These are phyloP conservation scores for Lanmaoa rubissima DNA, from an alignment of 768 basidiomycete species.

Conservation along the genomic window DNA sequence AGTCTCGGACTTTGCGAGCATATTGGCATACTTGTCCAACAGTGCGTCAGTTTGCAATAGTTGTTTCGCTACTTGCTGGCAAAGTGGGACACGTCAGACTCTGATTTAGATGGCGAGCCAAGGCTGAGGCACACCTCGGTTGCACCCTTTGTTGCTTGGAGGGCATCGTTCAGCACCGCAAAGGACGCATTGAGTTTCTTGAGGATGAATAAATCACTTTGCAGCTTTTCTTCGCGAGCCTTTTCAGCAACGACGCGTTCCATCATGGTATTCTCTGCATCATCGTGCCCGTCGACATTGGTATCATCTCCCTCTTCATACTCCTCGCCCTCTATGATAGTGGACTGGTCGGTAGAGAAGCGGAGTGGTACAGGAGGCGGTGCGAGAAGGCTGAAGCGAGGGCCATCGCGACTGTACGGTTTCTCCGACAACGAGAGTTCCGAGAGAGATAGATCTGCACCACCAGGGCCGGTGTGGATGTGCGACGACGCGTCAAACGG, in stretches of 20 bases:
- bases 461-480: slow-evolving; percentile 41
- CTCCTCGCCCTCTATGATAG: slow-evolving; percentile 27
- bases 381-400: slow-evolving; percentile 35
- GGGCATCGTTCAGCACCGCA: slow-evolving; percentile 63
- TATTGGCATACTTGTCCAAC: slow-evolving; percentile 70
- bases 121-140: slow-evolving; percentile 54
- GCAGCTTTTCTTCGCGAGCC: slow-evolving; percentile 68
- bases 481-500: slow-evolving; percentile 29
- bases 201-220: slow-evolving; percentile 69
- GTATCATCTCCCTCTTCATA: slow-evolving; percentile 12
- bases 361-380: slow-evolving; percentile 20
- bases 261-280: slow-evolving; percentile 26
- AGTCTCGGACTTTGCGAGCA: slow-evolving; percentile 69
- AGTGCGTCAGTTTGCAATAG: slow-evolving; percentile 70
- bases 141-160: slow-evolving; percentile 60
- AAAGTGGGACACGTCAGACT: neutral
- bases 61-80: slow-evolving; percentile 62
- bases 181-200: slow-evolving; percentile 73
- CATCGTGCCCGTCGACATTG: slow-evolving; percentile 12
- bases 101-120: neutral
- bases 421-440: slow-evolving; percentile 49
- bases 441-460: slow-evolving; percentile 55
- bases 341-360: slow-evolving; percentile 24
- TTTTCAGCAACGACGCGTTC: slow-evolving; percentile 29
- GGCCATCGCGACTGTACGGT: slow-evolving; percentile 25